Base-by-base conservation (phyloP, 2,329 filamentous ascomycete species). In the Pseudocercospora cruenta region DNA sequence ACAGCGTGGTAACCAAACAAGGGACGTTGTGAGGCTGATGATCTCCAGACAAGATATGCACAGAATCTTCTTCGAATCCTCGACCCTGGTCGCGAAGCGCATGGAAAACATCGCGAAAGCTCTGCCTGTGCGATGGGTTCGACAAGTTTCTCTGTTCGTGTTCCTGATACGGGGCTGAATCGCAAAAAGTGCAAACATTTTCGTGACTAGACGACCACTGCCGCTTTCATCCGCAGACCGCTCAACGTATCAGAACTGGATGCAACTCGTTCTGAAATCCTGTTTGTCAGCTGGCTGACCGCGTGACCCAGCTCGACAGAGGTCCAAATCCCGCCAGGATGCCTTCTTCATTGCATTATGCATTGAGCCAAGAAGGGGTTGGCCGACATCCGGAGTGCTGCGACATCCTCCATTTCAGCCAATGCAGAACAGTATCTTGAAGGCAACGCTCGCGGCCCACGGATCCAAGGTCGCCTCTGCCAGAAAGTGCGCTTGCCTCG, bases 41-140 rank as follows among this genome's bases (percentile, higher is more conserved):
- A 19, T 62, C 26, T 62, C 28, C 51, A 62, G 45, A 58, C 21
- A 39, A 36, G 57, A 60, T 53, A 60, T 66, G 64, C 64, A 62
- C 61, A 45, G 64, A 66, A 66, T 36, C 54, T 66, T 66, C 64
- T 62, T 47, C 43, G 22, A 58, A 58, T 7, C 10, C 31, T n/a
- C 54, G 19, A 58, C 54, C 54, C 54, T 58, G 28, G 26, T n/a
- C n/a, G 26, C 51, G 21, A 54, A 28, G 2, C 51, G 51, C 36
- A 43, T 51, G 58, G 63, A 39, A 54, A 43, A 62, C 60, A 24
- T 24, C 59, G 51, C 47, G 59, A 54, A 28, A 45, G n/a, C 31
- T 55, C 47, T 39, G 49, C 31, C 22, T 54, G 51, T 54, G 24
- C 51, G 24, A 22, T 7, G 51, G 51, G 3, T 14, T 31, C 22